Percentiles rank a stretch among this genome's conserved stretches.
phyloP scores from a whole-genome alignment of 2,329 filamentous ascomycete species.

The Fragosphaeria purpurea region DNA sequence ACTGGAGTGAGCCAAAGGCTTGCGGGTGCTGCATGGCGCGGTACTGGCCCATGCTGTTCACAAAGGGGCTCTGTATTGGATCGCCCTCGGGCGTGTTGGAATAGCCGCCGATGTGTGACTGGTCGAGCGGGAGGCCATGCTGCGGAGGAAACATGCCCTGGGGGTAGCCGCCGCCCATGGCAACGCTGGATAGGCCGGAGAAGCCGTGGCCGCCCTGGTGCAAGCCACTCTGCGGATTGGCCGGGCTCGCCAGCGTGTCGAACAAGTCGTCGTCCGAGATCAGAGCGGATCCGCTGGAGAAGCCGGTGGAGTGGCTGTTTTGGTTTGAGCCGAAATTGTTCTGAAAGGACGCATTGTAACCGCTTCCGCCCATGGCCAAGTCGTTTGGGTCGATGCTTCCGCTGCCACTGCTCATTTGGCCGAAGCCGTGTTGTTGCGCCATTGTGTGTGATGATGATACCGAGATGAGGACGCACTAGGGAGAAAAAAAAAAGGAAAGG shows the following conservation, averaged over 20 bases:
- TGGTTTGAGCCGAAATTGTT: conserved; percentile 47
- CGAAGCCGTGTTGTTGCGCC: conserved; percentile 48
- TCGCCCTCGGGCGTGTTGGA: conserved; percentile 88
- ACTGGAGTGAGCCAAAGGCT: conserved; percentile 45
- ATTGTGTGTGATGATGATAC: conserved; percentile 21
- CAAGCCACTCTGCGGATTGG: conserved; percentile 41
- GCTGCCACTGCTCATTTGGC: conserved; percentile 43
- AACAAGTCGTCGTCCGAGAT: conserved; percentile 85
- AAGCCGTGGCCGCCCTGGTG: conserved; percentile 47
- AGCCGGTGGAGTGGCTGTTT: conserved; percentile 56
- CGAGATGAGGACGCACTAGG: no score
- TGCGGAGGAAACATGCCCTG: conserved; percentile 44
- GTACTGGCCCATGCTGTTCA: conserved; percentile 68
- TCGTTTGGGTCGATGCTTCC: conserved; percentile 72
- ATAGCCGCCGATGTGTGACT: conserved; percentile 65
- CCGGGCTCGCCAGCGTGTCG: conserved; percentile 55
- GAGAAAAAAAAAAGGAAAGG: not conserved
- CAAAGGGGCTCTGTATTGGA: conserved; percentile 84
- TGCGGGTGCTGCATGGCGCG: conserved; percentile 54
- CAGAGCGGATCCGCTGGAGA: conserved; percentile 65
- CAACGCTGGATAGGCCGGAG: conserved; percentile 41
- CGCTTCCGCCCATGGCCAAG: conserved; percentile 52
- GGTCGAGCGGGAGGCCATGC: conserved; percentile 54
- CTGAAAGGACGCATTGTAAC: conserved; percentile 51
- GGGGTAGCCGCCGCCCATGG: conserved; percentile 41